A percentile compares a stretch with the other conserved stretches of the same genome.
Evolutionary conservation across 208 protist genomes (phyloP).

Genomic region (Phytomonas francai): DNA sequence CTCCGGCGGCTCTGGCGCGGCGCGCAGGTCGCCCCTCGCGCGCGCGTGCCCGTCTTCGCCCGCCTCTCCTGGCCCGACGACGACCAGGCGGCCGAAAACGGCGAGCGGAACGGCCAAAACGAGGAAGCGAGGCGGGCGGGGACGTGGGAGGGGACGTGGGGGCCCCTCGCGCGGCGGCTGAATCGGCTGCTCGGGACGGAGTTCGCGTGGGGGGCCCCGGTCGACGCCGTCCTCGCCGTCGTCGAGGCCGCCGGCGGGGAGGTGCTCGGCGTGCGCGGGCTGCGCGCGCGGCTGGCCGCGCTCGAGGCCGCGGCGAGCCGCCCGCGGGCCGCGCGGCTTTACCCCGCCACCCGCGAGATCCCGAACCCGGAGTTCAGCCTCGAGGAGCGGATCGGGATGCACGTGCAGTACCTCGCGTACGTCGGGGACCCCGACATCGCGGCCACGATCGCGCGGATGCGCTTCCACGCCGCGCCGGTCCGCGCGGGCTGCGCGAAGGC

Average conservation of each 20-base stretch:
- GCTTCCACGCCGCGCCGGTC: constrained; percentile 59
- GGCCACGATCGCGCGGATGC: constrained; percentile 42
- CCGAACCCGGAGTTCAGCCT: constrained; percentile 86
- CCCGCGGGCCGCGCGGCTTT: constrained; percentile 36
- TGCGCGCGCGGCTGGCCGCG: constrained; percentile 74
- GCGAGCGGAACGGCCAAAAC: neutral
- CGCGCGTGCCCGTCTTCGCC: constrained; percentile 82
- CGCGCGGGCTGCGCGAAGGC: constrained; percentile 90
- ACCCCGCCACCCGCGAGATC: constrained; percentile 82
- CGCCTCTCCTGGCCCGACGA: constrained; percentile 70
- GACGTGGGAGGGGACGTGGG: constrained; percentile 50
- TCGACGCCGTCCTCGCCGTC: constrained; percentile 64
- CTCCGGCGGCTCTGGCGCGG: constrained; percentile 86
- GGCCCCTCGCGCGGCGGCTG: constrained; percentile 49
- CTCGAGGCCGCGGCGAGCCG: constrained; percentile 36
- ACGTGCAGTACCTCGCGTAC: constrained; percentile 82
- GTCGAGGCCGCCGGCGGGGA: too few species aligned
- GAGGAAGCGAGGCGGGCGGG: neutral
- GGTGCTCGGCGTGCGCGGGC: constrained; percentile 68
- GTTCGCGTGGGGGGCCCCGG: constrained; percentile 72
- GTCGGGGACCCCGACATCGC: constrained; percentile 70
- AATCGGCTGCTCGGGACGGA: constrained; percentile 71
- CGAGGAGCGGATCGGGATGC: constrained; percentile 82
- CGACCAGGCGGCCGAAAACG: neutral
- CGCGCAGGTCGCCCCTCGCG: constrained; percentile 71